Base-by-base conservation (phyloP, 1,139 yeast species). In the Magnusiomyces suaveolens region DNA sequence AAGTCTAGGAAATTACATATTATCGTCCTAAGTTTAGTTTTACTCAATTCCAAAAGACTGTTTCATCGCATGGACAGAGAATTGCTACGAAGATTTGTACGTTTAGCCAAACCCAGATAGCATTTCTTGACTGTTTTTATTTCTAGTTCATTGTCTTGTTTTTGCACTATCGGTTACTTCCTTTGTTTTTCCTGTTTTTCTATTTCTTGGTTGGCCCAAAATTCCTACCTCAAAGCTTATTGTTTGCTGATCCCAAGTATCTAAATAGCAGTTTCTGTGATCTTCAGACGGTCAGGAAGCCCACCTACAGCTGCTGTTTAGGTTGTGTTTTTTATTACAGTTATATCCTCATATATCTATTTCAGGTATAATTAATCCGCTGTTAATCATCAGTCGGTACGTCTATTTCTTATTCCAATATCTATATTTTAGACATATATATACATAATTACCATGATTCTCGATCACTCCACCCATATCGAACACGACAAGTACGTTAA, bases 401-500 rank as follows among this genome's bases (percentile, higher is more conserved):
- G n/a, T n/a, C n/a, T n/a, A n/a, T n/a, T n/a, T n/a, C n/a, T n/a
- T n/a, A n/a, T n/a, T n/a, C n/a, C n/a, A n/a, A n/a, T n/a, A n/a
- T n/a, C n/a, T n/a, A n/a, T n/a, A n/a, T n/a, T n/a, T n/a, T n/a
- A 29, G 26, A 44, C 20, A 43, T 50, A 39, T 49, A 36, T 39
- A 14, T 16, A n/a, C 26, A n/a, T 52, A 23, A 6, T 41, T 20
- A 18, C 23, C 46, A 62, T 62, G 64, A 68, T 64, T 59, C 57
- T 59, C 43, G 60, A 62, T 39, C 52, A 58, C 47, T n/a, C 41
- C n/a, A 52, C 53, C 41, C 54, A 54, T 48, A 49, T 36, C 16
- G 72, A 72, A 60, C 78, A 76, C 63, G 73, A 80, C 49, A 64
- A 63, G 53, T 86, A 76, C 64, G 81, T 85, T 64, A 88, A 88